Evolutionary conservation across 225 moss, liverwort and hornwort genomes (phyloP), one percentile per base, ranked within the genome.

Genomic region (Polytrichum formosum): DNA sequence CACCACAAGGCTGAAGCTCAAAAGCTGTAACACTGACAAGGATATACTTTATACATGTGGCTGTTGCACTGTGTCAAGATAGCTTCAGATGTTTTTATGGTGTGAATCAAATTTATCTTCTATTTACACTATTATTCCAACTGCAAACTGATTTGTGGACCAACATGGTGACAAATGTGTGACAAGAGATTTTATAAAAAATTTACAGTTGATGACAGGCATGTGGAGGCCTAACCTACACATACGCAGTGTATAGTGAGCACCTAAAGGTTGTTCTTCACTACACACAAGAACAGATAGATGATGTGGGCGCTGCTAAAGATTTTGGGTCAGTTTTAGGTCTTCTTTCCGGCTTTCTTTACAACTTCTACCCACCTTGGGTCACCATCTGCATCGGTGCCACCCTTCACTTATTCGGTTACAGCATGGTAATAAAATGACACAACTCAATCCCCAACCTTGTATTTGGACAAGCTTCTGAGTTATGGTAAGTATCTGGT

Each of bases 211-310:
- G n/a, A 54, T 22, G 63, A 54, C 74, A 88, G 88, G 88, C 78
- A 46, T 88, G 88, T 66, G 82, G 85, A 5, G 88, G 88, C 17
- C 80, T 88, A 54, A 83, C 83, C 0, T 88, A 88, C 70, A 88
- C 88, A 5, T 88, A 85, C 54, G 86, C 88, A 63, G 75, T 88
- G 64, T 88, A 88, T 31, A 88, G 85, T 79, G 88, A 80, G 70
- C 88, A 88, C 69, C 74, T 88, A 70, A 88, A 88, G 63, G 73
- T 64, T 29, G 77, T 80, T 10, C 80, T 85, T 5, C 88, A 85
- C 69, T 88, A 88, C 56, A 78, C 80, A 23, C 88, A 88, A 85
- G 88, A 88, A 72, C 80, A 88, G 69, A 88, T 76, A 35, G 85
- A 88, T 63, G 85, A 85, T 21, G 72, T 88, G 55, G 88, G 88